phyloP scores from a whole-genome alignment of 345 rosid species.

The Populus simonii region DNA sequence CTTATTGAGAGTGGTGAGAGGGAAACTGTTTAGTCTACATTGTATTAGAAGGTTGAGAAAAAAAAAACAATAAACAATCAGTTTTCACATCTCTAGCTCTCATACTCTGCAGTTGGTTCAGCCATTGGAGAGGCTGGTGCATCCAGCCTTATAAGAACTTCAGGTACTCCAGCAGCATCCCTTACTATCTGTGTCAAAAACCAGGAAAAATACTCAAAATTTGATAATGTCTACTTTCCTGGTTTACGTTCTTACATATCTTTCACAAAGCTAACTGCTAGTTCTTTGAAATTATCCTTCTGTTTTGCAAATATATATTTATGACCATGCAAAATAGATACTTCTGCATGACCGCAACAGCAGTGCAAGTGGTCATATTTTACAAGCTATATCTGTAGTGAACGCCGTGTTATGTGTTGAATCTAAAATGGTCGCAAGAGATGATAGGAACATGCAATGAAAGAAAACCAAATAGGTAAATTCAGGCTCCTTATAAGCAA shows the following conservation, averaged over 20 bases:
- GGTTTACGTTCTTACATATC: not conserved
- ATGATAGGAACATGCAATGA: not conserved
- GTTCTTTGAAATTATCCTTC: not conserved
- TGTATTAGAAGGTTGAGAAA: not conserved
- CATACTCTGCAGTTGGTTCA: constrained; percentile 52
- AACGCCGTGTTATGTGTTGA: not conserved
- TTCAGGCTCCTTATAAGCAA: not conserved
- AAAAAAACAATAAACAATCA: not conserved
- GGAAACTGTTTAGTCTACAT: constrained; percentile 3
- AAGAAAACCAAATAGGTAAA: not conserved
- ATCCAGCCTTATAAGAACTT: constrained; percentile 82
- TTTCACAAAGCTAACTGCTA: not conserved
- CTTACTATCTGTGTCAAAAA: constrained; percentile 60
- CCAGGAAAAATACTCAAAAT: not conserved
- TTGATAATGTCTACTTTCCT: not conserved
- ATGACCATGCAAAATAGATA: not conserved
- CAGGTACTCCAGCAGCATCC: constrained; percentile 69
- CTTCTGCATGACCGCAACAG: not conserved
- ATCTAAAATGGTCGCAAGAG: not conserved
- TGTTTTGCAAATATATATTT: not conserved
- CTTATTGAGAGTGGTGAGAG: constrained; percentile 9
- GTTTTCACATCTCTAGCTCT: constrained; percentile 42
- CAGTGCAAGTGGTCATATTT: not conserved
- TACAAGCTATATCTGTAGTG: not conserved
- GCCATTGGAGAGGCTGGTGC: constrained; percentile 35